Evolutionary conservation across 192 early-diverging fungal genomes (phyloP), one percentile per base, ranked within the genome.

Genomic region (Coemansia sp.): DNA sequence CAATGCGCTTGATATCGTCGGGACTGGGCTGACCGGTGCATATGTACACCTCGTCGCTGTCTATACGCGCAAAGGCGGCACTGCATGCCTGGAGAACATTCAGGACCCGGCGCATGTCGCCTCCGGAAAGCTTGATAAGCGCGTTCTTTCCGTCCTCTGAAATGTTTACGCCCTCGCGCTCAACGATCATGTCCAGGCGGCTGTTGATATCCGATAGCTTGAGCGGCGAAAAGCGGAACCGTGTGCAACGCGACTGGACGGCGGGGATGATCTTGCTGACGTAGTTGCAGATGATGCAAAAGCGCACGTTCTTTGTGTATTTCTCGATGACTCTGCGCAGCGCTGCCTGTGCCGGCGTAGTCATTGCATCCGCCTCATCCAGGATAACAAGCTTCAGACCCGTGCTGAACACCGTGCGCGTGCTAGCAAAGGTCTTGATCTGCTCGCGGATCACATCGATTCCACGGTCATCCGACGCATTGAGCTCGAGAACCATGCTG

Each of bases 231-330:
- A 99, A 99, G 52, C 96, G 82, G 75, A 99, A 98, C 33, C 92
- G 78, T 14, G 97, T 99, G 82, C 97, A 99, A n/a, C 97, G 89
- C 31, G 97, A 98, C 72, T 98, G 97, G 30, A 97, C 79, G 2
- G 97, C 97, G 6, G 97, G 96, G 48, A 95, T 96, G 40, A 99
- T 97, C 70, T 96, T 97, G 75, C 87, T 88, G 27, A 95, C 94
- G 70, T 99, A 97, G 77, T 99, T 99, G 84, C 96, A 98, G 57
- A 99, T 96, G 55, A 99, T 92, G 74, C 97, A 99, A 69, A 99
- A 99, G 3, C 97, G 87, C 8, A 98, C 95, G 64, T 98, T 99
- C 37, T 86, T 85, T 17, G 97, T 98, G 79, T 99, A 99, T 72
- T 97, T 94, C 83, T 99, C 97, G 69, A 99, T 92, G 14, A 99